These are phyloP conservation scores for Somion occarium DNA, from an alignment of 1,284 basidiomycete species.

Conservation along the genomic window DNA sequence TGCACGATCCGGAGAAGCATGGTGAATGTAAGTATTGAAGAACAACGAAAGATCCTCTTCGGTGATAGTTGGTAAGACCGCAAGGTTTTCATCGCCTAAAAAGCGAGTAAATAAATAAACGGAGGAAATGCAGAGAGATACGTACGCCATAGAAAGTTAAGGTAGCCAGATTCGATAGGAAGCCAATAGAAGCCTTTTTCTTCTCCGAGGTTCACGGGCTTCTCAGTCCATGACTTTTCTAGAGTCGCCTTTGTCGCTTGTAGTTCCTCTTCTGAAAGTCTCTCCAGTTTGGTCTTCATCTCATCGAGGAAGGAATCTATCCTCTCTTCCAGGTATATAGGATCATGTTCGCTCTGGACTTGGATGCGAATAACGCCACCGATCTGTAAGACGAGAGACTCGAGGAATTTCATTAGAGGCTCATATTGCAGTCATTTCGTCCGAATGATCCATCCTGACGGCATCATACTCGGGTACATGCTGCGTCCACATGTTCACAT, in stretches of 20 bases:
- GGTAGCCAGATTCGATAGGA: conserved; percentile 72
- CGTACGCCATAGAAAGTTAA: conserved; percentile 71
- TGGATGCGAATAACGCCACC: conserved; percentile 82
- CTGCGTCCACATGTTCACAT: too few relatives aligned
- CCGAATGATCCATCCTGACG: too few relatives aligned
- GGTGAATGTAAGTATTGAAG: conserved; percentile 71
- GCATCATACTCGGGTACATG: too few relatives aligned
- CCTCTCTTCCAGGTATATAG: conserved; percentile 83
- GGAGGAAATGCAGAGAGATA: too few relatives aligned
- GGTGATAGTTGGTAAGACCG: conserved; percentile 55
- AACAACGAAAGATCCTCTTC: conserved; percentile 79
- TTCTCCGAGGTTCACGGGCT: conserved; percentile 65
- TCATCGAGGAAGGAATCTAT: conserved; percentile 83
- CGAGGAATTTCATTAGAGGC: too few relatives aligned
- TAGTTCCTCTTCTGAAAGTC: conserved; percentile 53
- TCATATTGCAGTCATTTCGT: too few relatives aligned
- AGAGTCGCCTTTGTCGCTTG: conserved; percentile 50
- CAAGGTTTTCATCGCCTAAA: conserved; percentile 64
- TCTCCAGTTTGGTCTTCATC: conserved; percentile 44
- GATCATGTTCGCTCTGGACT: conserved; percentile 85
- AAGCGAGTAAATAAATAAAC: conserved; percentile 6
- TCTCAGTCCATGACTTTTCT: conserved; percentile 67
- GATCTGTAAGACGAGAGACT: too few relatives aligned
- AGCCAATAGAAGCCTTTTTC: conserved; percentile 64
- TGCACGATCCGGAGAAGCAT: conserved; percentile 59